A percentile compares a stretch with the other conserved stretches of the same genome.
phyloP scores from a whole-genome alignment of 106 monocot species.

The Xerophyta viscosa region DNA sequence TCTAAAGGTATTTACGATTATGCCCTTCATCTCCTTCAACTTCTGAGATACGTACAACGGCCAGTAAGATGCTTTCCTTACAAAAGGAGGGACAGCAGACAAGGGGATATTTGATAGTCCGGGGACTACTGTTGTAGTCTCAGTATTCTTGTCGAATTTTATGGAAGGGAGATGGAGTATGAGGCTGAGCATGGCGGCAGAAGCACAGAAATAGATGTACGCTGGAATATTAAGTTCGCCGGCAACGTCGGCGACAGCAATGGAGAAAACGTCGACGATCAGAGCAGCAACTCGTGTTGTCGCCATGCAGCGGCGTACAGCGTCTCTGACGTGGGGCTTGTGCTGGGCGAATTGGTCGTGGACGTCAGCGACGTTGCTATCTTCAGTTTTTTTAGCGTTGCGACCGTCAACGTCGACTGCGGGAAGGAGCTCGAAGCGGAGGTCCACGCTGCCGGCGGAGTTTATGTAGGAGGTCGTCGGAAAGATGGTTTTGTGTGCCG shows the following conservation, averaged over 20 bases:
- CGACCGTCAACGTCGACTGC: not conserved
- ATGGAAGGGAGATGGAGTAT: slow-evolving; percentile 15
- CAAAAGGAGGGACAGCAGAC: no score
- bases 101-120: slow-evolving; percentile 19
- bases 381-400: not conserved
- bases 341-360: not conserved
- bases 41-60: slow-evolving; percentile 6
- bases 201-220: slow-evolving; percentile 14
- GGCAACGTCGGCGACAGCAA: slow-evolving; percentile 15
- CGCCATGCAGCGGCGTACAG: not conserved
- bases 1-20: slow-evolving; percentile 24
- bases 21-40: slow-evolving; percentile 8
- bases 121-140: slow-evolving; percentile 9
- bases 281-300: slow-evolving; percentile 8
- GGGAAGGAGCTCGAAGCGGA: slow-evolving; percentile 26
- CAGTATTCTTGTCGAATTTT: not conserved
- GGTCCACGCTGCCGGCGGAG: slow-evolving; percentile 17
- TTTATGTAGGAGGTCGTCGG: slow-evolving; percentile 9
- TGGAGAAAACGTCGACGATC: slow-evolving; percentile 19
- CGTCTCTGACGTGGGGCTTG: slow-evolving; percentile 8
- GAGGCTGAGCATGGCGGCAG: slow-evolving; percentile 5
- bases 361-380: not conserved
- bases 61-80: no score
- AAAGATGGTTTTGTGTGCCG: not conserved
- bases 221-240: slow-evolving; percentile 18